Evolutionary conservation across 1,139 yeast genomes (phyloP), one percentile per base, ranked within the genome.

Genomic region (Magnusiomyces fungicola): DNA sequence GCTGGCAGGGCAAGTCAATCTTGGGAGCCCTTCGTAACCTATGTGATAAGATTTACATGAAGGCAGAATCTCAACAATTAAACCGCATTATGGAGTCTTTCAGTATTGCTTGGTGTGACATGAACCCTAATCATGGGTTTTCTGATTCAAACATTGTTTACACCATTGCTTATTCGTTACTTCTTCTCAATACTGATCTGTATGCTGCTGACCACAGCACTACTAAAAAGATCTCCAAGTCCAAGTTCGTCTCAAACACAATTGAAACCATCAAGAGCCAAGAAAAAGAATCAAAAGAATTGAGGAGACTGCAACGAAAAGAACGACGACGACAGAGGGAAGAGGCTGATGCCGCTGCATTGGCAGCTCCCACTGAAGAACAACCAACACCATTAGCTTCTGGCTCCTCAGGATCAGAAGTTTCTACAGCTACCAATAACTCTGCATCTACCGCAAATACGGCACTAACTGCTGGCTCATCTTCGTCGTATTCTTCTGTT

Each of bases 11-110:
- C 34, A 54, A 56, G 44, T 59, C 62, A 43, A 63, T 67, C 47
- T 51, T 85, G 50, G 67, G 66, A 7, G 72, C 88, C 1, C 72
- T 87, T 21, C 68, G 90, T 37, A 66, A 68, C 53, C 68, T 87
- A 40, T 86, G 95, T 57, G 74, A 78, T 34, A 78, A 74, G 58
- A 63, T 87, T 22, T 83, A 83, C 62, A 72, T 87, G 61, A 80
- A 80, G 60, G 96, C 92, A 2, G 96, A 88, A 64, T 80, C 94
- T 1, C 92, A 84, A 58, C 86, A 83, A 58, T 78, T 87, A 49
- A 94, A 86, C 65, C 73, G 87, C 44, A 76, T 87, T 36, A 69
- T 87, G 53, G 82, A 83, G 45, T 74, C 82, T 1, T 81, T 86
- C 62, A 77, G 94, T 25, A 72, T 73, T 51, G 76, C 83, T 46